phyloP scores from a whole-genome alignment of 306 rosid species.

The Quercus agrifolia region DNA sequence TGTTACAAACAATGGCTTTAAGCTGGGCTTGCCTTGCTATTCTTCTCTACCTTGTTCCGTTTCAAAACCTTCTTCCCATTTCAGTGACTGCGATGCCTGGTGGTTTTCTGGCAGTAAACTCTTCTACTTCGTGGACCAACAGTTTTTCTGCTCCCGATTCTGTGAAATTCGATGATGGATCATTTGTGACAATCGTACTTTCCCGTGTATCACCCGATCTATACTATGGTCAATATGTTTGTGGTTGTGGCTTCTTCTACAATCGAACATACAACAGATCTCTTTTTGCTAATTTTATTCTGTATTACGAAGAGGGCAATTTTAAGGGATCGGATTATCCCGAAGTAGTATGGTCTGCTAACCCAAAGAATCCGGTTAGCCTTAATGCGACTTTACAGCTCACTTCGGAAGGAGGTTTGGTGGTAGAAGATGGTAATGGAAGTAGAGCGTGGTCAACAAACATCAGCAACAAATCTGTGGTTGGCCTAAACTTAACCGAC shows the following conservation, averaged over 20 bases:
- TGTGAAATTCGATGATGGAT: neutral
- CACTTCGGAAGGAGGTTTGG: neutral
- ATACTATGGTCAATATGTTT: neutral
- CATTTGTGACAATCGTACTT: neutral
- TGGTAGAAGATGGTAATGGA: neutral
- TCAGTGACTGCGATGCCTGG: neutral
- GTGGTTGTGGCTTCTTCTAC: neutral
- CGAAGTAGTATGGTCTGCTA: slow-evolving; percentile 7
- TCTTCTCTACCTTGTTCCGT: too few relatives aligned
- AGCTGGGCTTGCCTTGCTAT: too few relatives aligned
- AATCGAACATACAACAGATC: neutral
- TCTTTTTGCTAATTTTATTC: neutral
- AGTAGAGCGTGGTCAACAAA: neutral
- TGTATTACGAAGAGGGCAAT: too few relatives aligned
- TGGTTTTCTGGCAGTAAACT: neutral
- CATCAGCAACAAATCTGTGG: slow-evolving; percentile 3
- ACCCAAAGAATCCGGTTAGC: neutral
- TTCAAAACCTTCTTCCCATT: neutral
- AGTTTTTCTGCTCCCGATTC: neutral
- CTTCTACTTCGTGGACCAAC: neutral
- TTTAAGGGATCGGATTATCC: neutral
- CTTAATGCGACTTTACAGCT: slow-evolving; percentile 1
- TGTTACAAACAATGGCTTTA: too few relatives aligned
- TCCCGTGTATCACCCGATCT: too few relatives aligned
- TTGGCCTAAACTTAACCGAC: slow-evolving; percentile 10